Evolutionary conservation across 1,139 yeast species (phyloP).

Genomic region (Debaryomyces sp.): DNA sequence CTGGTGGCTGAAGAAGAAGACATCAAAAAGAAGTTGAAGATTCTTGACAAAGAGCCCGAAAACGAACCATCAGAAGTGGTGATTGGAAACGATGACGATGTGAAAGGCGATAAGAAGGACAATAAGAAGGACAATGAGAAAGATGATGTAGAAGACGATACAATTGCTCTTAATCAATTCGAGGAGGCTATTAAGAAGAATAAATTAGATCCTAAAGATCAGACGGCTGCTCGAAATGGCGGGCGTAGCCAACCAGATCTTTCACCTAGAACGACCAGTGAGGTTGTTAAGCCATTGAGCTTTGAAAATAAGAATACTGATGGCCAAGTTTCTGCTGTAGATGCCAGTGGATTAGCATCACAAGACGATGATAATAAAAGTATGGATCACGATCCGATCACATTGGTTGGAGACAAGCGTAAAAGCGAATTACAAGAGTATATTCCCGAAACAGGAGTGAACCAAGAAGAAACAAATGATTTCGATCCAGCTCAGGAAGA

Average conservation of each 20-base stretch:
- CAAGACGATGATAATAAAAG: background rate
- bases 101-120: background rate
- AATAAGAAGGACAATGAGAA: background rate
- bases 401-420: conserved; percentile 18
- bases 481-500: conserved; percentile 17
- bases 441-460: conserved; percentile 15
- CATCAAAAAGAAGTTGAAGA: background rate
- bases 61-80: background rate
- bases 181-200: conserved; percentile 16
- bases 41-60: background rate
- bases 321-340: background rate
- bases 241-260: background rate
- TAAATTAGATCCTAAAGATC: conserved; percentile 11
- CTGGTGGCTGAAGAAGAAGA: conserved; percentile 6
- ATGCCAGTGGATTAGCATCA: background rate
- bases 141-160: background rate
- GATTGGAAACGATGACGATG: background rate
- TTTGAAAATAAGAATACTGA: background rate
- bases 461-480: conserved; percentile 3
- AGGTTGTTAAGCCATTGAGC: background rate
- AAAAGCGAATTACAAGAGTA: conserved; percentile 17
- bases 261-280: background rate
- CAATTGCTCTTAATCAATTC: conserved; percentile 9
- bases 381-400: conserved; percentile 9
- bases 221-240: background rate